Evolutionary conservation across 768 basidiomycete genomes (phyloP).

Genomic region (Hericium coralloides): DNA sequence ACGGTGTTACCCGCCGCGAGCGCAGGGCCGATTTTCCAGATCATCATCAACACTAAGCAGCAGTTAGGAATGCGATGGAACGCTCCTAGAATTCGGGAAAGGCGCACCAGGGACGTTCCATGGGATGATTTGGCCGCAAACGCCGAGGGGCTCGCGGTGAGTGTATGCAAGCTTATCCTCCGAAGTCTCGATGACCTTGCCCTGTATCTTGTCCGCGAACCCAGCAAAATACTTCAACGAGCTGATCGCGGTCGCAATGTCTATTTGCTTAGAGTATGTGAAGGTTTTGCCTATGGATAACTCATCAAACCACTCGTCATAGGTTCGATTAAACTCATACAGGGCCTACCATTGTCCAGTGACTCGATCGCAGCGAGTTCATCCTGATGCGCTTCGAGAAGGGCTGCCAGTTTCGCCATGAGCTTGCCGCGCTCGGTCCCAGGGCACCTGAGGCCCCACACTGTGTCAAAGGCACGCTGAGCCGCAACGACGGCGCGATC

Average conservation of each 20-base stretch:
- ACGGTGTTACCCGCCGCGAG: constrained; percentile 56
- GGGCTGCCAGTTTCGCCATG: constrained; percentile 51
- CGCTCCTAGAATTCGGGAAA: too few relatives aligned
- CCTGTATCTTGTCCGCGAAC: constrained; percentile 81
- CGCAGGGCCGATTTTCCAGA: constrained; percentile 57
- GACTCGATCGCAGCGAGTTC: constrained; percentile 68
- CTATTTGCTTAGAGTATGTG: constrained; percentile 35
- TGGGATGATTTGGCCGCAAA: constrained; percentile 52
- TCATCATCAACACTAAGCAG: constrained; percentile 37
- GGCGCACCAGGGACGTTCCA: constrained; percentile 56
- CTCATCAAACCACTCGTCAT: neutral
- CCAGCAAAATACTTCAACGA: constrained; percentile 77
- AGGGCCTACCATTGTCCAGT: constrained; percentile 37
- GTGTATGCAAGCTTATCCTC: constrained; percentile 46
- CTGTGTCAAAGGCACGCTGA: constrained; percentile 49
- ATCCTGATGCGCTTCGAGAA: constrained; percentile 54
- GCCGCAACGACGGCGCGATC: constrained; percentile 68
- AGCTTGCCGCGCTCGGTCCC: constrained; percentile 45
- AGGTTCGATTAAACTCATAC: neutral
- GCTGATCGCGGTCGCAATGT: constrained; percentile 38
- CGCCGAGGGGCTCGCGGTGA: constrained; percentile 51
- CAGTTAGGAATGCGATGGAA: neutral
- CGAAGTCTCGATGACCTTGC: constrained; percentile 62
- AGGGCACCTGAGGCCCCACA: constrained; percentile 58
- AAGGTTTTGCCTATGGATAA: constrained; percentile 49